Percentiles rank a stretch among this genome's conserved stretches.
These are phyloP conservation scores for Phialophora verrucosa DNA, from an alignment of 2,329 filamentous ascomycete genomes.

Conservation along the genomic window DNA sequence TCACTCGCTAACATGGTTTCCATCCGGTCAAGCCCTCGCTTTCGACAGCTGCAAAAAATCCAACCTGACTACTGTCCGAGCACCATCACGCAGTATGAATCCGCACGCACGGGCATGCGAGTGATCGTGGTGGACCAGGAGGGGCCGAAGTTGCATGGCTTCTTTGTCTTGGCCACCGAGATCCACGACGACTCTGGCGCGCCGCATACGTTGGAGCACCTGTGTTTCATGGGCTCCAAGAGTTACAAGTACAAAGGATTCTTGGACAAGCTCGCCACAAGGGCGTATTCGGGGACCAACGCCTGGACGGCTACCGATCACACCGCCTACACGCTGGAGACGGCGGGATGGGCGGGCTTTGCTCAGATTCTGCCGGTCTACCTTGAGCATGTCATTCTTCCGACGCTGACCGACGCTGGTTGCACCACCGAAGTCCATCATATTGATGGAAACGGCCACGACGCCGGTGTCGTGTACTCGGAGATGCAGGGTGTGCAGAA, in stretches of 20 bases:
- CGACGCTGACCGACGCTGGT: slow-evolving; percentile 87
- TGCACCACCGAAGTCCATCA: slow-evolving; percentile 98
- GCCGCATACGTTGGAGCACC: slow-evolving; percentile 82
- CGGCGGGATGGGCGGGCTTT: slow-evolving; percentile 96
- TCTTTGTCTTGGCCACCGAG: slow-evolving; percentile 94
- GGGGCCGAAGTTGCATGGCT: slow-evolving; percentile 93
- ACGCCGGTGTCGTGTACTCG: slow-evolving; percentile 96
- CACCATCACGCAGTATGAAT: slow-evolving; percentile 93
- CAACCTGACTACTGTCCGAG: slow-evolving; percentile 87
- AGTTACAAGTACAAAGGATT: slow-evolving; percentile 95
- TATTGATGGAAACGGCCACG: slow-evolving; percentile 88
- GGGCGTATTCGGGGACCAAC: slow-evolving; percentile 92
- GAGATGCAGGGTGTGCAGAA: slow-evolving; percentile 98
- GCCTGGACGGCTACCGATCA: slow-evolving; percentile 97
- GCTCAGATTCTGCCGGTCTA: slow-evolving; percentile 93
- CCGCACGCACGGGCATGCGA: slow-evolving; percentile 90
- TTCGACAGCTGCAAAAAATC: slow-evolving; percentile 85
- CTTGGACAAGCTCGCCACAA: slow-evolving; percentile 88
- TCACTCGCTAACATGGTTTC: slow-evolving; percentile 26
- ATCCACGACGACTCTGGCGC: slow-evolving; percentile 97
- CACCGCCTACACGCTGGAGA: slow-evolving; percentile 93
- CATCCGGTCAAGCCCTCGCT: slow-evolving; percentile 48
- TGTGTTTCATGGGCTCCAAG: slow-evolving; percentile 88
- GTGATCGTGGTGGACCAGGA: slow-evolving; percentile 89
- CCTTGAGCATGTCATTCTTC: slow-evolving; percentile 88